A percentile compares a stretch with the other conserved stretches of the same genome.
Conservation (phyloP, 805 yeast species). For the Candida nanaspora region DNA sequence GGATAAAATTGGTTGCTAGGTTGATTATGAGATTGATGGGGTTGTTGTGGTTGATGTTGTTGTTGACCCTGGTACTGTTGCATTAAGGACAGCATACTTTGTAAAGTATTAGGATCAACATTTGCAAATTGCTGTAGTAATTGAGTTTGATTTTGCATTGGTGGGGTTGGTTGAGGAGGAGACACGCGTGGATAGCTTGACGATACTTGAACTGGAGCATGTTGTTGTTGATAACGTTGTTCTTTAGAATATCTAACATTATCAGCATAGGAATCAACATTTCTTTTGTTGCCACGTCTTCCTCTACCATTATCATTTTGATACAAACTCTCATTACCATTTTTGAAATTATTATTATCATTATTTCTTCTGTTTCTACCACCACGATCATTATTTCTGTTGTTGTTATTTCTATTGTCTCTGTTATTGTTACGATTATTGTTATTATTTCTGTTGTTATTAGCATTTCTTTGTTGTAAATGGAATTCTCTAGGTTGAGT, state of each 20-base stretch:
- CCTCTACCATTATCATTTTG: constrained; percentile 3
- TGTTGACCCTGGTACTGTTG: constrained; percentile 18
- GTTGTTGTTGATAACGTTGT: constrained; percentile 13
- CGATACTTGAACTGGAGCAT: constrained; percentile 8
- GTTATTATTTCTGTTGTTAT: background rate
- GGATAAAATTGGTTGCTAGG: constrained; percentile 1
- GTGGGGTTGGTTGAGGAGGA: background rate
- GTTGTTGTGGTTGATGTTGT: constrained; percentile 8
- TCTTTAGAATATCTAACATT: constrained; percentile 7
- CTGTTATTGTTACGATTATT: constrained; percentile 7
- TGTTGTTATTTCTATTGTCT: constrained; percentile 3
- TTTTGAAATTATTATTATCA: constrained; percentile 5
- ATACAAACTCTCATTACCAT: constrained; percentile 12
- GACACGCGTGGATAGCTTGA: constrained; percentile 1
- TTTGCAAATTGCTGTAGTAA: constrained; percentile 16
- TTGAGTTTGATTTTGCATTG: background rate
- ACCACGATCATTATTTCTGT: constrained; percentile 3
- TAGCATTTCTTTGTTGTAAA: constrained; percentile 1
- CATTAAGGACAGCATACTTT: constrained; percentile 23
- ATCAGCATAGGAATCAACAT: constrained; percentile 6
- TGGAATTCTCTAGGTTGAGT: constrained; percentile 7
- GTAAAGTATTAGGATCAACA: constrained; percentile 26
- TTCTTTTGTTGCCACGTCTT: constrained; percentile 3
- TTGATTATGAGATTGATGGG: constrained; percentile 5
- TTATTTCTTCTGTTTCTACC: constrained; percentile 3